Base-by-base conservation (phyloP, 441 rosid genomes). In the Pelargonium citronellum region DNA sequence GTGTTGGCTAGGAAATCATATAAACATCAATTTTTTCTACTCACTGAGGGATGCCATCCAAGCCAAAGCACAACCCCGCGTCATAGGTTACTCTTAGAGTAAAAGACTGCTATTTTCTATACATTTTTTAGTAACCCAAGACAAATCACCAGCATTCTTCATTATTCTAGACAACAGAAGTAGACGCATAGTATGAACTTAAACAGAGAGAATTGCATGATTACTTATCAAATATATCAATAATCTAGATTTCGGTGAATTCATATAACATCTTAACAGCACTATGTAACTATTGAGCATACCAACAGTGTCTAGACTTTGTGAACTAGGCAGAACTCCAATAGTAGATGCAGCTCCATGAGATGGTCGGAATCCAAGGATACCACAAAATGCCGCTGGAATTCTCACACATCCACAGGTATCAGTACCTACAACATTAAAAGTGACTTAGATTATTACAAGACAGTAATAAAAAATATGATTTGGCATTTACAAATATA, bases 341-440 rank as follows among this genome's bases (percentile, higher is more conserved):
- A 81, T 77, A 34, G 85, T 83, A 71, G 94, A 87, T 66, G 87
- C 82, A 64, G 87, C 82, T 30, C 95, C 90, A 69, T 94, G 97
- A 62, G 99, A 94, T 16, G 99, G 94, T n/a, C 97, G 82, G 75
- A 80, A 94, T 46, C 96, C 87, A 63, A 91, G 84, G 76, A 91
- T 75, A 68, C 99, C 97, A 83, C 96, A 91, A 80, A 87, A 91
- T 61, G 99, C 85, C 15, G 97, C 96, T 43, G 97, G 97, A 73
- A 87, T 69, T 84, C 96, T 85, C 63, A 87, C 78, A 63, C 92
- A 77, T 0, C 99, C 99, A 66, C 78, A 75, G 37, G 99, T 89
- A 82, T 94, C 99, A n/a, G 87, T 83, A 49, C 95, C 99, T 94
- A 78, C 71, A 81, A 78, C 68, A 69, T 73, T 57, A 60, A 41